Base-by-base conservation (phyloP, 306 rosid species). In the Mimosa pudica region DNA sequence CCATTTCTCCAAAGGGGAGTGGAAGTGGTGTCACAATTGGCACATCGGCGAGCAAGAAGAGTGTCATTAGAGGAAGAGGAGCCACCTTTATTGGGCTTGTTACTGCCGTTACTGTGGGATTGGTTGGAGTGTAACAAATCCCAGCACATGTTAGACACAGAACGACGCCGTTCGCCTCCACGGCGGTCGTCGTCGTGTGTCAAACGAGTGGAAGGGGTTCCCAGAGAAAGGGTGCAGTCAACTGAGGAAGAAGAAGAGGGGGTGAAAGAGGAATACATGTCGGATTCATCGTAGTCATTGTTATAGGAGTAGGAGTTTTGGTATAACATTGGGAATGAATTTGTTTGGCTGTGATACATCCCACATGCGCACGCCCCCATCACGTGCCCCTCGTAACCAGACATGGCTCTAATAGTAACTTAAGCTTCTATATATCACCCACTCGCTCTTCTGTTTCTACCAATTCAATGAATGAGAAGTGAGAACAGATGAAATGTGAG, bases 1-100 rank as follows among this genome's bases (percentile, higher is more conserved):
- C 99, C 99, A 70, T 96, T 96, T 62, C 99, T 85, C 99, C 99
- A 96, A 0, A 96, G 97, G 1, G 99, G 99, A 8, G 99, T 96
- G 13, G 98, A 93, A 73, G 98, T 96, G 77, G 99, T 93, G 85
- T 93, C 96, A 30, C 99, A 96, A 85, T 93, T 96, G 3, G 99
- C 99, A 24, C 99, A 96, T 4, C 98, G 97, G 64, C 98, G 99
- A 51, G 97, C 98, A 13, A 90, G 86, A 60, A 93, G 96, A 36
- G 99, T 71, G 30, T 96, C 98, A 44, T 67, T 77, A 78, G 69
- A 52, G 69, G 67, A n/a, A 54, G 67, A 20, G 55, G 67, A 20
- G 60, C 5, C 47, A 14, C 3, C 81, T 36, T 88, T 78, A 70
- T 8, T n/a, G 0, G 79, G 74, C 48, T 80, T 65, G 32, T 49